Base-by-base conservation (phyloP, 116 monocot genomes). In the Posidonia oceanica region DNA sequence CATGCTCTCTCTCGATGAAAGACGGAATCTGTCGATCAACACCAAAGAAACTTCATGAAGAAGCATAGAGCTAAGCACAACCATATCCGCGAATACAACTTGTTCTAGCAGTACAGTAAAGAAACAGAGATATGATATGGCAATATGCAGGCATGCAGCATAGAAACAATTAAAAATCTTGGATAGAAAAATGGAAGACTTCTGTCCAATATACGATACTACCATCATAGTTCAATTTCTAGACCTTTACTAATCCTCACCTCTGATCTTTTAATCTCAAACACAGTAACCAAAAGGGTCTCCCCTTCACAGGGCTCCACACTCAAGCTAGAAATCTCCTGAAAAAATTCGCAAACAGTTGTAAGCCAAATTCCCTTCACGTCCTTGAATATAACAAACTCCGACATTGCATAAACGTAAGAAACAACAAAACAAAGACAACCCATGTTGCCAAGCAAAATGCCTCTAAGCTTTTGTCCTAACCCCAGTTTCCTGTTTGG, bases 261-360 rank as follows among this genome's bases (percentile, higher is more conserved):
- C 92, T 89, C 92, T 44, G 81, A 76, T 74, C 55, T 76, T 39
- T 69, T 76, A 11, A 97, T 92, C 79, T 92, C 92, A 71, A 97
- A 97, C 52, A 97, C 92, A 11, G 87, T 92, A 8, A 97, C 83
- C 14, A 91, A 37, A 20, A 97, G 75, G 22, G 39, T 67, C 66
- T 89, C 87, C 48, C 87, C 92, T 63, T 89, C 87, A 55, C 85
- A 87, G 11, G 87, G 82, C 38, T 97, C 97, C 78, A 89, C 92
- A 55, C 89, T 97, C 82, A 97, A 82, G 79, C 92, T 97, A 17
- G 97, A 91, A 20, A 92, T 77, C 71, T 97, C 97, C 94, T 94
- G 75, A 69, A 83, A 21, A 23, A 7, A 16, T 61, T 29, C 21
- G 36, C 16, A 42, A 1, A 41, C 29, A 29, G 44, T 39, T 13